Evolutionary conservation across 495 filamentous ascomycete genomes (phyloP), one percentile per base, ranked within the genome.

Genomic region (Hypomontagnella submonticulosa): DNA sequence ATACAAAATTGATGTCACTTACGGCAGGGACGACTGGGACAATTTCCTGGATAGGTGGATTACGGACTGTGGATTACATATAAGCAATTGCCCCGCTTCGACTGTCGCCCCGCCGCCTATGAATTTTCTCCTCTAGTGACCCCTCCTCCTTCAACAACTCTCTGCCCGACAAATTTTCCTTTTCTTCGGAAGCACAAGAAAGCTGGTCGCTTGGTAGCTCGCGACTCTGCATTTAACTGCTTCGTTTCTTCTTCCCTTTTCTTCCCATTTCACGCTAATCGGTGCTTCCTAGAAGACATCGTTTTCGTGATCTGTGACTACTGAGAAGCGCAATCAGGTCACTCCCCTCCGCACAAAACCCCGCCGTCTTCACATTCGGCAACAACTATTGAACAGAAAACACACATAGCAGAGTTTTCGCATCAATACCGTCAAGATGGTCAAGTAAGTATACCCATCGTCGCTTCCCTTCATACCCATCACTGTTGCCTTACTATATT

Each of bases 381-480:
- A 49, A 23, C 69, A 50, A 71, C 68, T 66, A 62, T 61, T 57
- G 74, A 62, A 66, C 37, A 40, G 34, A 79, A 63, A 32, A 7
- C 30, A 58, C 57, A 55, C 40, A 44, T 58, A 73, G 69, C 54
- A 61, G 48, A 58, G 56, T 72, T 84, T 75, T 75, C 68, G 70
- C 72, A 75, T 82, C 80, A 90, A 86, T 78, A 89, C 92, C 90
- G 92, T 81, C 89, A 97, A 92, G 77, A 99, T 99, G 95, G 95
- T 99, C 75, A 97, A 99, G 95, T 99, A 92, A 89, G 95, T 54
- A 16, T 36, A 16, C 46, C 55, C 58, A 33, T 16, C 18, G 41
- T 53, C 61, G 11, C 15, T 9, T 47, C 13, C 20, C 18, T 20
- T 34, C 4, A 40, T 15, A 19, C 23, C 11, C 20, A 52, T 54